Percentiles rank a stretch among this genome's conserved stretches.
Evolutionary conservation across 2,329 filamentous ascomycete genomes (phyloP).

Genomic region (Rhinocladiella mackenziei): DNA sequence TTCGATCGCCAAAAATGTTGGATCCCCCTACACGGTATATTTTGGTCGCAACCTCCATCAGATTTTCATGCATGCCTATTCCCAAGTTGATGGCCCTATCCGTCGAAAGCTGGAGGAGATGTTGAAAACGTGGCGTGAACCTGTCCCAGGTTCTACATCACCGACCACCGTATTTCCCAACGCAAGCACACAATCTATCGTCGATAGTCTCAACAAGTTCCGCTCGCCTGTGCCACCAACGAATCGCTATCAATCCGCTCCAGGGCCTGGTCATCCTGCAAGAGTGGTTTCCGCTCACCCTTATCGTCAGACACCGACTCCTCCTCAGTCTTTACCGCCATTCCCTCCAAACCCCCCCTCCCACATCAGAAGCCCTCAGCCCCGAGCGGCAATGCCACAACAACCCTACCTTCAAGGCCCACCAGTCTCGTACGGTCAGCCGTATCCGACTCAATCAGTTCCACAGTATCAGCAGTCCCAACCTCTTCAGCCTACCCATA

Average conservation of each 20-base stretch:
- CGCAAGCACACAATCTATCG: conserved; percentile 84
- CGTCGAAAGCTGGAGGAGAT: conserved; percentile 94
- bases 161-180: conserved; percentile 85
- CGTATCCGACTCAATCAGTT: conserved; percentile 7
- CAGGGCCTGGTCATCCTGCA: conserved; percentile 40
- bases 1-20: conserved; percentile 97
- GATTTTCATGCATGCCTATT: conserved; percentile 96
- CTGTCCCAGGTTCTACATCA: conserved; percentile 88
- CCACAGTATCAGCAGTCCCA: conserved; percentile 15
- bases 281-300: conserved; percentile 53
- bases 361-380: conserved; percentile 18
- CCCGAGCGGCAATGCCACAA: conserved; percentile 22
- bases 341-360: conserved; percentile 12
- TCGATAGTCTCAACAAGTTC: conserved; percentile 88
- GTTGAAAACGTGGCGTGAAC: conserved; percentile 96
- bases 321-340: conserved; percentile 22
- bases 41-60: conserved; percentile 86
- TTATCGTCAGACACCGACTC: conserved; percentile 29
- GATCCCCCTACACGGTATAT: conserved; percentile 93
- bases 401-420: conserved; percentile 34
- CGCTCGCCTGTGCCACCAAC: conserved; percentile 49
- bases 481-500: conserved; percentile 27
- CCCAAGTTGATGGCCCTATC: conserved; percentile 75
- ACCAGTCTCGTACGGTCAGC: conserved; percentile 15
- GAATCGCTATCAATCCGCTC: conserved; percentile 52